Percentiles rank a stretch among this genome's conserved stretches.
phyloP scores from a whole-genome alignment of 2,329 filamentous ascomycete species.

The Xylariaceae sp. region DNA sequence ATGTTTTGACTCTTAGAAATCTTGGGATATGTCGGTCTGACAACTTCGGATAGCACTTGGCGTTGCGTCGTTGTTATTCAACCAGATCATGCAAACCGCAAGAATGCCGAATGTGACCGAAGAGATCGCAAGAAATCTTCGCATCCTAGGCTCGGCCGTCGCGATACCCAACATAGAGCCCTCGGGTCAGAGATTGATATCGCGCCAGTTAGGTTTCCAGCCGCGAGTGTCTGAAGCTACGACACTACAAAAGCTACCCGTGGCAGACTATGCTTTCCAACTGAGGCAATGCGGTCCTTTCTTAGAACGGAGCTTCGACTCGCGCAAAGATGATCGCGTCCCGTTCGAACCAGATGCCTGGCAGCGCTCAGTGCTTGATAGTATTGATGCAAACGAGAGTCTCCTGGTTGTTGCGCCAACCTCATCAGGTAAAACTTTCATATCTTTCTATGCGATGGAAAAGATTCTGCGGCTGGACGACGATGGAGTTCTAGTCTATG shows the following conservation, averaged over 20 bases:
- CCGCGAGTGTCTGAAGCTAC: conserved; percentile 3
- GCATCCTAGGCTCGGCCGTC: conserved; percentile 8
- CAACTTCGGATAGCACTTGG: conserved; percentile 6
- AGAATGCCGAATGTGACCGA: conserved; percentile 12
- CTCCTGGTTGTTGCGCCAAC: conserved; percentile 73
- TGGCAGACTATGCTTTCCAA: conserved; percentile 50
- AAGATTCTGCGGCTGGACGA: conserved; percentile 64
- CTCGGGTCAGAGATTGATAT: conserved; percentile 1
- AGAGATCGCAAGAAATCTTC: conserved; percentile 14
- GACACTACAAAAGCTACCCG: not conserved
- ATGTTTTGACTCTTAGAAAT: not conserved
- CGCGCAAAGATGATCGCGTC: conserved; percentile 61
- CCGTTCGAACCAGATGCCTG: conserved; percentile 68
- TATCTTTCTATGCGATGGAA: conserved; percentile 80
- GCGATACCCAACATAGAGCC: conserved; percentile 9
- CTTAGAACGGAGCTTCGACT: conserved; percentile 68
- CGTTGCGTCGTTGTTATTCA: conserved; percentile 21
- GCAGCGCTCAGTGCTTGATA: conserved; percentile 69
- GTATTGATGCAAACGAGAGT: conserved; percentile 64
- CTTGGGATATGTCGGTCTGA: not conserved
- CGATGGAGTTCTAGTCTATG: conserved; percentile 68
- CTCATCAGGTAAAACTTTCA: conserved; percentile 77
- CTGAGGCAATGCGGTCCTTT: conserved; percentile 65
- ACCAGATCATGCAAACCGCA: conserved; percentile 15
- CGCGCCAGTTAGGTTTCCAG: conserved; percentile 12